Base-by-base conservation (phyloP, 169 alveolate species). In the Babesia bigemina region DNA sequence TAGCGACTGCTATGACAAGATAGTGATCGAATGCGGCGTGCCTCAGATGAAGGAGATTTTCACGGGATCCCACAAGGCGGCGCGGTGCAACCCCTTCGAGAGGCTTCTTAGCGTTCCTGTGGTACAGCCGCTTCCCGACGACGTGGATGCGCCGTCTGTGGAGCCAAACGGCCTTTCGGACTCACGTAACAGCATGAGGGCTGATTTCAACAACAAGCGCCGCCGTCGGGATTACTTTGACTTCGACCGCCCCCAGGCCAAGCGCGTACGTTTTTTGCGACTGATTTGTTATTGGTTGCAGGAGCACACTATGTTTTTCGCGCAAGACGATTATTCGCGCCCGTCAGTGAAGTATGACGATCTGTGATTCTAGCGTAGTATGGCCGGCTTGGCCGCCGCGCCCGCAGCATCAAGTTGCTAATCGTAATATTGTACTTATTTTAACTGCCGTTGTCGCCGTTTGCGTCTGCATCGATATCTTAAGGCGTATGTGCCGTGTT, bases 281-380 rank as follows among this genome's bases (percentile, higher is more conserved):
- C 33, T 19, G n/a, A 17, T 26, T 47, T 39, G 21, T 11, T 4
- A 22, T 48, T 36, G n/a, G 13, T 48, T 7, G 17, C 58, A 73
- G 73, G 70, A 61, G 36, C 77, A 49, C 57, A 63, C 52, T 10
- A 86, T 73, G n/a, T 47, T 74, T 9, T 73, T 82, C 42, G 85
- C 89, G 39, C 79, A 63, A 26, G 89, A 82, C 57, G 89, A 73
- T 49, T 82, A 82, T 45, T 53, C 83, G 24, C 66, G 89, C 21
- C 89, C 89, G 6, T 48, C 75, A 42, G 89, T 82, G 36, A 82
- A 82, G 63, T 82, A 82, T 39, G 89, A 82, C 63, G 89, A 82
- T 49, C 85, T 82, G 53, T 82, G 60, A 73, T 29, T 28, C 14
- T 24, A 28, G 33, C 44, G 39, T 21, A 22, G 28, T 21, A 22